A percentile compares a stretch with the other conserved stretches of the same genome.
Conservation (phyloP, 257 asterid species). For the Solanum lycopersicoides region DNA sequence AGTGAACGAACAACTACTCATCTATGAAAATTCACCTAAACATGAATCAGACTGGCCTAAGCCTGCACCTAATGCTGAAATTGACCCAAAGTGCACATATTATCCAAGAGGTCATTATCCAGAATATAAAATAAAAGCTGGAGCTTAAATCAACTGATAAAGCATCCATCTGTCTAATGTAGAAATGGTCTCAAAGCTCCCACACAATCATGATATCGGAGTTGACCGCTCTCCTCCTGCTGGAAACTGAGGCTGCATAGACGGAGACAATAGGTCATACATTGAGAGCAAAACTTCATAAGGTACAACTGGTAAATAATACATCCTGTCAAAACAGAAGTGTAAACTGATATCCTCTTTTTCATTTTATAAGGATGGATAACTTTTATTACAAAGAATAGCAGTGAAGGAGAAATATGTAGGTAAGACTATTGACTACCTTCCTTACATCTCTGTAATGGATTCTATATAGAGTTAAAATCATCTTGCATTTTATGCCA, state of each 20-base stretch:
- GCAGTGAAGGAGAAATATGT: neutral
- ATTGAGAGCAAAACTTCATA: neutral
- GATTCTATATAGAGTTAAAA: neutral
- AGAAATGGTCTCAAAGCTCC: neutral
- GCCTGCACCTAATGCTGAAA: neutral
- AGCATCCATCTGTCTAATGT: neutral
- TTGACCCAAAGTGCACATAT: neutral
- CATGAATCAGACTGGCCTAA: neutral
- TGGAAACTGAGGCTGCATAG: neutral
- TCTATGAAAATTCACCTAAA: neutral
- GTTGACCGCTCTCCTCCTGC: neutral
- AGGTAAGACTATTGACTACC: neutral
- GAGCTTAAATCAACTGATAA: neutral
- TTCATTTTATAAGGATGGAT: neutral
- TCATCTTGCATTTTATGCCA: neutral
- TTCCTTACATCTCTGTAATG: neutral
- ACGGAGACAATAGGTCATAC: neutral
- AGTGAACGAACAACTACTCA: neutral
- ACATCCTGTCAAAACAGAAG: neutral
- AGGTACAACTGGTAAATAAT: neutral
- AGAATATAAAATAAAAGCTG: neutral
- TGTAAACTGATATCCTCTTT: neutral
- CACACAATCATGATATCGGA: neutral
- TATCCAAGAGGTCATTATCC: neutral
- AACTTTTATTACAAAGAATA: neutral